Percentiles rank a stretch among this genome's conserved stretches.
Conservation (phyloP, 805 yeast genomes). For the Groenewaldozyma salmanticensis region DNA sequence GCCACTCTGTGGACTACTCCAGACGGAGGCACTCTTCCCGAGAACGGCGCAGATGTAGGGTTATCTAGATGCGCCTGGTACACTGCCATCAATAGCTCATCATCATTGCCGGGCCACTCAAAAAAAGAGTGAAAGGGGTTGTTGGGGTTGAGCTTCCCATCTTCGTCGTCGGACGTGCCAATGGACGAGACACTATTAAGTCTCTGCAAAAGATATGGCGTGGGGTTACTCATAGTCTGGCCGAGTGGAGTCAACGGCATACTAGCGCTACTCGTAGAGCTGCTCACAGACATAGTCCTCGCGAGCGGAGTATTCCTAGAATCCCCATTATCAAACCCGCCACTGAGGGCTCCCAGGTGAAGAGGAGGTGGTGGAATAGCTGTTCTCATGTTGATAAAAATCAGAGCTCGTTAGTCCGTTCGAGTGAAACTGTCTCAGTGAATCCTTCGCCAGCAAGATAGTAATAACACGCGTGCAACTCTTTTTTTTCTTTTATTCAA, state of each 20-base stretch:
- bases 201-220: conserved; percentile 15
- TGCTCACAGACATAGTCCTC: conserved; percentile 8
- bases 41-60: conserved; percentile 62
- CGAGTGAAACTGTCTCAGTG: no score
- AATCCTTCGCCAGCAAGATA: no score
- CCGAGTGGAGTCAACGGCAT: conserved; percentile 15
- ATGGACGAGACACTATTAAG: conserved; percentile 21
- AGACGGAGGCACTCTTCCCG: conserved; percentile 53
- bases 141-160: conserved; percentile 1
- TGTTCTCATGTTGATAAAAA: not conserved
- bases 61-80: conserved; percentile 42
- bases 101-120: conserved; percentile 27
- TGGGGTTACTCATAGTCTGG: conserved; percentile 14
- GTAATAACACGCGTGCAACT: no score
- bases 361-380: conserved; percentile 6
- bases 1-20: conserved; percentile 55
- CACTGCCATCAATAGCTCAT: conserved; percentile 35
- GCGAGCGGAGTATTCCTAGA: conserved; percentile 11
- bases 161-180: conserved; percentile 20
- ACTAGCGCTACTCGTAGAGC: conserved; percentile 4
- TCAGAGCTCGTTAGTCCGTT: no score
- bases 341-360: conserved; percentile 2
- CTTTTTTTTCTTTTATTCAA: no score
- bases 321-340: conserved; percentile 1
- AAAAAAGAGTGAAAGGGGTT: conserved; percentile 8